These are phyloP conservation scores for Suillus ampliporus DNA, from an alignment of 768 basidiomycete genomes.

Conservation along the genomic window DNA sequence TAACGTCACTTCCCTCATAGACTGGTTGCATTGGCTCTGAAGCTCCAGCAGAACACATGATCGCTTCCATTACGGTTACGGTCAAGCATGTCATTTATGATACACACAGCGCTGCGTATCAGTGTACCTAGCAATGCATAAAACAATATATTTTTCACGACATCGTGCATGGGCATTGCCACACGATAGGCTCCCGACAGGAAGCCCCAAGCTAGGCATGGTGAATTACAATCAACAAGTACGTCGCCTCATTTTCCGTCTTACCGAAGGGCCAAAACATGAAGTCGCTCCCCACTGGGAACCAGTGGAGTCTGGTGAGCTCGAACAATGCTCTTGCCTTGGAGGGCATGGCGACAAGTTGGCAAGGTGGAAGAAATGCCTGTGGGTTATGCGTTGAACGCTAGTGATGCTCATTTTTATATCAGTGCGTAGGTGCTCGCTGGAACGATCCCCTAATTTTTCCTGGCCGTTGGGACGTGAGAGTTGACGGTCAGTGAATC, in stretches of 20 bases:
- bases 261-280: too few species aligned
- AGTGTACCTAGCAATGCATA: conserved; percentile 5
- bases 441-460: too few species aligned
- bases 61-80: conserved; percentile 74
- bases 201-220: not conserved
- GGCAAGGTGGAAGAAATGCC: not conserved
- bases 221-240: not conserved
- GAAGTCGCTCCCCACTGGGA: not conserved
- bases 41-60: conserved; percentile 87
- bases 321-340: not conserved
- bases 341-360: not conserved
- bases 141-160: not conserved
- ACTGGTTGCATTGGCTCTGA: conserved; percentile 84
- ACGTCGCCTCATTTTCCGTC: not conserved
- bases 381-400: not conserved
- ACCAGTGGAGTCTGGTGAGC: not conserved
- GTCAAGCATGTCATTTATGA: conserved; percentile 61
- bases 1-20: conserved; percentile 40
- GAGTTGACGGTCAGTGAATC: not conserved
- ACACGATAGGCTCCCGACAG: too few species aligned
- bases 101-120: conserved; percentile 54
- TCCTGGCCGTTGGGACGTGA: not conserved
- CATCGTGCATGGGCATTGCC: too few species aligned
- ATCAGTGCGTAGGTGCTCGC: not conserved
- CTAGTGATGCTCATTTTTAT: not conserved